These are phyloP conservation scores for Debaryomycetaceae sp. DNA, from an alignment of 1,139 yeast genomes.

Conservation along the genomic window DNA sequence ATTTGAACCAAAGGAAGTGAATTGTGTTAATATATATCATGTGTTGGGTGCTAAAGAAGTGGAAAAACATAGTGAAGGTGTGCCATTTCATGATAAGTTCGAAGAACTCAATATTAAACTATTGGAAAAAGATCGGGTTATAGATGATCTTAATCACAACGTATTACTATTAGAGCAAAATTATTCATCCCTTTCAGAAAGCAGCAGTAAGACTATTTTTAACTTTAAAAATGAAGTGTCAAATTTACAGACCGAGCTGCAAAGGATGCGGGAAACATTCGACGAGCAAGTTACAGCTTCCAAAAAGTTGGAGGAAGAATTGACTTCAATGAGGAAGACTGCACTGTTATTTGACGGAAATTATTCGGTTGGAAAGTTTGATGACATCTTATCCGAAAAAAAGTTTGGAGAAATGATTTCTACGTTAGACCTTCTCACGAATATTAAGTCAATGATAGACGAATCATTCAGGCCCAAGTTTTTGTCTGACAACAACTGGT, in stretches of 20 bases:
- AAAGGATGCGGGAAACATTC: slow-evolving; percentile 16
- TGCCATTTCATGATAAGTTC: too few species aligned
- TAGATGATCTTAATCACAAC: slow-evolving; percentile 39
- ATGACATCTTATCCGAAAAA: slow-evolving; percentile 29
- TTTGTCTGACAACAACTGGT: background rate
- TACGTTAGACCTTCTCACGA: background rate
- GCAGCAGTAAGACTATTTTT: slow-evolving; percentile 34
- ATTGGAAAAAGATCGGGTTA: slow-evolving; percentile 28
- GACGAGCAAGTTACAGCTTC: slow-evolving; percentile 8
- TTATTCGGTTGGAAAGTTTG: slow-evolving; percentile 16
- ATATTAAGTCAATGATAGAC: background rate
- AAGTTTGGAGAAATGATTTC: slow-evolving; percentile 19
- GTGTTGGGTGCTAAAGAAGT: too few species aligned
- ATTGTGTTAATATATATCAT: too few species aligned
- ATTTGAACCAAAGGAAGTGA: too few species aligned
- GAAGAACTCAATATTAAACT: slow-evolving; percentile 1
- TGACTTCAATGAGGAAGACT: slow-evolving; percentile 17
- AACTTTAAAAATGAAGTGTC: slow-evolving; percentile 27
- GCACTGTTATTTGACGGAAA: slow-evolving; percentile 13
- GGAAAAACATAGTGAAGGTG: too few species aligned
- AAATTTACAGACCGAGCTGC: slow-evolving; percentile 19
- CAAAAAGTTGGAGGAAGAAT: background rate
- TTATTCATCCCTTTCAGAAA: background rate
- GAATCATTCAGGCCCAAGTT: background rate
- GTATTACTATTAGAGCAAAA: slow-evolving; percentile 32